Conservation (phyloP, 352 stramenopile genomes). For the Pythium vanterpoolii region DNA sequence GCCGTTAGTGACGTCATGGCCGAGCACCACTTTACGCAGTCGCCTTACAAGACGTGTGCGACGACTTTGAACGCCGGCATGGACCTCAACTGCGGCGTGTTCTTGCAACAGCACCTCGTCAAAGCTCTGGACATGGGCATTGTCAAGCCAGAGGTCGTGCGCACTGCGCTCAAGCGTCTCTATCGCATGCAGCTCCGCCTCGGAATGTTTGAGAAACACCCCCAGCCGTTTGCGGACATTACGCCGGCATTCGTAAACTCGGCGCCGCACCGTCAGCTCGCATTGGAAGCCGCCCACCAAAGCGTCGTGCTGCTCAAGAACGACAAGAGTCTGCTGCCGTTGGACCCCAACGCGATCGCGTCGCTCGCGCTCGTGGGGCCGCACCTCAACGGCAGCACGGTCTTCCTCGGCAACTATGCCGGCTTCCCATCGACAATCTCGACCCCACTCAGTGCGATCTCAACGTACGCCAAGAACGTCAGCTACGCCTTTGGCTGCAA, state of each 20-base stretch:
- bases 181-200: constrained; percentile 87
- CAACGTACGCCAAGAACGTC: constrained; percentile 28
- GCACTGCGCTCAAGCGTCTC: constrained; percentile 67
- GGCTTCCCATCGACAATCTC: constrained; percentile 57
- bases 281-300: constrained; percentile 64
- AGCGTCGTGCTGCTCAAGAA: constrained; percentile 92
- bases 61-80: constrained; percentile 64
- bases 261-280: constrained; percentile 41
- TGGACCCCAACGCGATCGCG: constrained; percentile 26
- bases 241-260: constrained; percentile 51
- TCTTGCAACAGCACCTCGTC: constrained; percentile 57
- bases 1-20: constrained; percentile 80
- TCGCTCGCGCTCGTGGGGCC: constrained; percentile 74
- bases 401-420: constrained; percentile 75
- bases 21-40: constrained; percentile 77
- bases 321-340: constrained; percentile 47
- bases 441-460: constrained; percentile 53
- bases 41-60: constrained; percentile 47
- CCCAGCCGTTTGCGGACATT: constrained; percentile 58
- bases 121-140: constrained; percentile 62
- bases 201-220: constrained; percentile 85
- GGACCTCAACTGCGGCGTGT: constrained; percentile 85
- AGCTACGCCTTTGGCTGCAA: constrained; percentile 46
- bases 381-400: constrained; percentile 58
- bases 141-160: constrained; percentile 53